A percentile compares a stretch with the other conserved stretches of the same genome.
Evolutionary conservation across 2,329 filamentous ascomycete genomes (phyloP).

Genomic region (Fusarium sp.): DNA sequence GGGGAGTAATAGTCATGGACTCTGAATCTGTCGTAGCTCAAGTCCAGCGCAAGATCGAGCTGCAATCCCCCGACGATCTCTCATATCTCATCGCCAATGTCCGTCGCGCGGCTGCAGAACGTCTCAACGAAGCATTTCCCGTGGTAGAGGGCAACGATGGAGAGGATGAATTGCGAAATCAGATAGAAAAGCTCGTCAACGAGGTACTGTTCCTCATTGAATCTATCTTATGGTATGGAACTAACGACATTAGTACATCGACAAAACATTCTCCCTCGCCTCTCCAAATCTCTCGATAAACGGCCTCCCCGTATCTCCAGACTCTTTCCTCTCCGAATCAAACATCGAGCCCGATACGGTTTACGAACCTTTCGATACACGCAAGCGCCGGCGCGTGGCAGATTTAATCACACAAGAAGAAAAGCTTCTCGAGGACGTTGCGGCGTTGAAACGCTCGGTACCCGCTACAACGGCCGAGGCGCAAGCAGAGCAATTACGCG

Average conservation of each 20-base stretch:
- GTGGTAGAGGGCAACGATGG: slow-evolving; percentile 61
- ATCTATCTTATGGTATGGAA: neutral
- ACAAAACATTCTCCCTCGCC: slow-evolving; percentile 67
- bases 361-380: slow-evolving; percentile 70
- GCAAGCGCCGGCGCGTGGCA: slow-evolving; percentile 67
- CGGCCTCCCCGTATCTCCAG: slow-evolving; percentile 61
- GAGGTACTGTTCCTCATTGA: slow-evolving; percentile 54
- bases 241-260: slow-evolving; percentile 63
- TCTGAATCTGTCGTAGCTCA: slow-evolving; percentile 49
- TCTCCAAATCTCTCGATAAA: slow-evolving; percentile 71
- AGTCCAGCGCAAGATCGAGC: slow-evolving; percentile 78
- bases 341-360: slow-evolving; percentile 42
- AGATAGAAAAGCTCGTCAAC: slow-evolving; percentile 68
- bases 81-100: slow-evolving; percentile 76
- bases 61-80: slow-evolving; percentile 80
- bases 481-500: slow-evolving; percentile 53
- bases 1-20: slow-evolving; percentile 43
- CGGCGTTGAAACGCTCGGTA: slow-evolving; percentile 65
- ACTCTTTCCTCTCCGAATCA: slow-evolving; percentile 49
- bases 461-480: slow-evolving; percentile 56
- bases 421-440: slow-evolving; percentile 71
- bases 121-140: slow-evolving; percentile 75
- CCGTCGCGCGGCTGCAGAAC: slow-evolving; percentile 72
- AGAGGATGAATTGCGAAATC: slow-evolving; percentile 66
- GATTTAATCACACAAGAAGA: slow-evolving; percentile 71